Base-by-base conservation (phyloP, 2,329 filamentous ascomycete species). In the Gliomastix tumulicola region DNA sequence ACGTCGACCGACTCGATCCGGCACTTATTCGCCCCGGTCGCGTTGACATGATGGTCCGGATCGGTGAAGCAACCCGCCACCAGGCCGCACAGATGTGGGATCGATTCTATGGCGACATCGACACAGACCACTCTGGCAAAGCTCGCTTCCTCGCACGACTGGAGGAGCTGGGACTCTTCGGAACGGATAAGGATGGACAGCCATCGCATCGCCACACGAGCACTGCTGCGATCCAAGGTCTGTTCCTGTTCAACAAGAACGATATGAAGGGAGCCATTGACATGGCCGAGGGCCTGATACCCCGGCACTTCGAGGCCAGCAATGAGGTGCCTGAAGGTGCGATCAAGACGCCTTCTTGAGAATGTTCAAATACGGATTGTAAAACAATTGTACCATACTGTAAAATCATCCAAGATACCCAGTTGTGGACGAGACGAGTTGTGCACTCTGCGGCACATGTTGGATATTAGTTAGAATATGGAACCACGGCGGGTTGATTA, bases 241-340 rank as follows among this genome's bases (percentile, higher is more conserved):
- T 98, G 31, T 98, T 98, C 59, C 60, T 97, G 57, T 94, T 94
- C 58, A 94, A 97, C 63, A 98, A 98, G 65, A 84, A 82, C 44
- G 76, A 94, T 49, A 84, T 89, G 69, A 73, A 88, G 46, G 88
- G 90, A 3, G 90, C 90, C 12, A 89, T 97, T 45, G 65, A 68
- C 13, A 88, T 85, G 82, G 83, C 82, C 2, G 80, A 85, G 43
- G 76, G 73, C 3, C 62, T 87, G 40, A 71, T 81, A 21, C 75
- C 76, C 12, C 60, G 64, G 40, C 72, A 68, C 36, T 70, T 76
- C 45, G 74, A 77, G 53, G 59, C 70, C 1, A 68, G 66, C 30
- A 50, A 60, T n/a, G 39, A 48, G 9, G 36, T 54, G 6, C 45
- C 56, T 3, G 57, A 62, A 10, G 65, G 60, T 2, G 52, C 59